Evolutionary conservation across 1,284 basidiomycete species (phyloP).

Genomic region (Cutaneotrichosporon dermatis): DNA sequence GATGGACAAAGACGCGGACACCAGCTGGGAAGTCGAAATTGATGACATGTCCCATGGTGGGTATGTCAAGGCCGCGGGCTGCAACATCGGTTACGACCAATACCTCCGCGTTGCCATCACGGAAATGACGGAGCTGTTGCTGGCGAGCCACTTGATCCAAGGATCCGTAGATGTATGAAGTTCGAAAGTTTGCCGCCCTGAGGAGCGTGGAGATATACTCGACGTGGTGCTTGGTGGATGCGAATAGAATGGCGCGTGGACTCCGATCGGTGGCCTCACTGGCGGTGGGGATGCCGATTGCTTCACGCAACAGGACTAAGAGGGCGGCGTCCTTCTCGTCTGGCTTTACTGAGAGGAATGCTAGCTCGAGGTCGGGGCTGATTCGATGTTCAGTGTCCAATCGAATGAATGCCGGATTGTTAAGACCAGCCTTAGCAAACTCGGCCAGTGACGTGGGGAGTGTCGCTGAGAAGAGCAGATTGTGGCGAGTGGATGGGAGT

Average conservation of each 20-base stretch:
- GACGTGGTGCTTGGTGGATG: slow-evolving; percentile 97
- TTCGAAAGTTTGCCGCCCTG: slow-evolving; percentile 77
- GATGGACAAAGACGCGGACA: slow-evolving; percentile 89
- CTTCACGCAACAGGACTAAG: slow-evolving; percentile 74
- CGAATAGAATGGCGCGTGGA: slow-evolving; percentile 92
- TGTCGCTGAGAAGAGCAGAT: slow-evolving; percentile 91
- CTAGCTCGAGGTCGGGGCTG: slow-evolving; percentile 85
- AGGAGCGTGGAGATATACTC: slow-evolving; percentile 85
- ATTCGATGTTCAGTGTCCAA: slow-evolving; percentile 95
- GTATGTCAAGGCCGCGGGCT: slow-evolving; percentile 72
- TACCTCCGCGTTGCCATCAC: slow-evolving; percentile 73
- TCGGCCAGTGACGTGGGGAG: slow-evolving; percentile 93
- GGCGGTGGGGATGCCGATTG: slow-evolving; percentile 73
- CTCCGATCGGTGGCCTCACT: slow-evolving; percentile 35
- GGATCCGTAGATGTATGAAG: slow-evolving; percentile 95
- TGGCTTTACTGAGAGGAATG: slow-evolving; percentile 89
- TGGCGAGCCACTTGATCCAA: slow-evolving; percentile 88
- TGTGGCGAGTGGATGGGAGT: slow-evolving; percentile 81
- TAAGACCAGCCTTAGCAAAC: slow-evolving; percentile 93
- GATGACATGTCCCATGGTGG: slow-evolving; percentile 77
- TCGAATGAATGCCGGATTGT: slow-evolving; percentile 89
- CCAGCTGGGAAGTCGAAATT: slow-evolving; percentile 98
- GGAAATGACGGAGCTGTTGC: slow-evolving; percentile 88
- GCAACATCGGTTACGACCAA: slow-evolving; percentile 98
- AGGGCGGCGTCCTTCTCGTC: slow-evolving; percentile 93